Evolutionary conservation across 2,329 filamentous ascomycete genomes (phyloP), one percentile per base, ranked within the genome.

Genomic region (Capronia epimyces): DNA sequence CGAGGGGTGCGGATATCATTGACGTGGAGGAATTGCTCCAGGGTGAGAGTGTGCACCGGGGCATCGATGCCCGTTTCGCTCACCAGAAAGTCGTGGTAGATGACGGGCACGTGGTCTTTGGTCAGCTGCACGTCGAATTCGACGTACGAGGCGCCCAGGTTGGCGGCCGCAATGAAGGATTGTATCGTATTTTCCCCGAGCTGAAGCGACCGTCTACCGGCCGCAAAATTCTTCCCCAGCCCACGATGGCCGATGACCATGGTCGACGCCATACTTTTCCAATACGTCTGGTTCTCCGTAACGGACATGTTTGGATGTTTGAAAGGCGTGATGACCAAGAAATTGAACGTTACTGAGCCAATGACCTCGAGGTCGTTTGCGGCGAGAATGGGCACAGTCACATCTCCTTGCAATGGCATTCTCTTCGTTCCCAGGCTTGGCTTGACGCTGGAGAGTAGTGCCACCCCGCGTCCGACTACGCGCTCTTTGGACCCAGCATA

Each of bases 71-170:
- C 93, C 0, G 93, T 97, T 70, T 98, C 93, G 65, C 89, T 95
- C 66, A 98, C 93, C 12, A 97, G 76, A 64, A 98, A 98, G 68
- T 98, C 93, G 66, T 98, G 93, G 66, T 98, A 98, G 63, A 98
- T 95, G 58, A 98, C 91, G 0, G 93, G 93, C 1, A 98, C 89
- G 63, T 94, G 89, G 65, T 98, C 93, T 65, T 98, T 98, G n/a
- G 93, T 98, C 32, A 98, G 75, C 66, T 98, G 93, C 0, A 98
- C 93, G 66, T 98, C 93, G 63, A 81, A 81, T 61, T 85, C 82
- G 29, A 85, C 81, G 61, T 84, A 84, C 8, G 78, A 79, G 10
- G 81, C 93, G 7, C 93, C 93, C 45, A 98, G 71, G 60, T 96
- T 97, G 37, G 91, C 90, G 1, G 93, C 93, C 2, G 91, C 89